Evolutionary conservation across 768 basidiomycete genomes (phyloP).

Genomic region (Fistulinella prunicolor): DNA sequence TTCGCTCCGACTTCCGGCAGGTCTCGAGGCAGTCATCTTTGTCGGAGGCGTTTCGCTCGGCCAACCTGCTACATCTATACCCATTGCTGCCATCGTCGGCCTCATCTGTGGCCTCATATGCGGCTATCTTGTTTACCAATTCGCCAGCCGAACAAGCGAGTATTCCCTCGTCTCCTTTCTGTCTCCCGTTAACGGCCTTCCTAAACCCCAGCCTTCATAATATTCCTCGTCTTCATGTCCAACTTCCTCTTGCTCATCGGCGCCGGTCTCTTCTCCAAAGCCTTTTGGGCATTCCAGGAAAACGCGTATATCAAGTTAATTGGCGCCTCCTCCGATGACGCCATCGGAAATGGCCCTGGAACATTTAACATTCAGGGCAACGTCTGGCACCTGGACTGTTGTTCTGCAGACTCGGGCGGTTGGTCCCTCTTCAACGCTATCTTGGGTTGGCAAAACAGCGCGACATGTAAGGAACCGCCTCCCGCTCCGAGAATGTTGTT

Average conservation of each 20-base stretch:
- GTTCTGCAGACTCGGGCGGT: conserved; percentile 59
- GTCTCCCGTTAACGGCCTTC: no score
- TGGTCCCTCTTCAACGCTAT: conserved; percentile 86
- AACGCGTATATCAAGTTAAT: conserved; percentile 66
- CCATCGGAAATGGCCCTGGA: conserved; percentile 74
- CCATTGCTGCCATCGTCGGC: conserved; percentile 86
- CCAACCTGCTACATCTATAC: conserved; percentile 78
- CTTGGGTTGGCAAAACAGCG: conserved; percentile 87
- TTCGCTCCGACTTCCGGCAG: conserved; percentile 34
- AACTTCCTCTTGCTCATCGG: conserved; percentile 92
- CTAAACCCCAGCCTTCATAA: conserved; percentile 52
- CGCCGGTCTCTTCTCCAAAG: conserved; percentile 85
- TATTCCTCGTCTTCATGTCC: conserved; percentile 92
- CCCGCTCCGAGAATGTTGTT: background rate
- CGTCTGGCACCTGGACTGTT: conserved; percentile 88
- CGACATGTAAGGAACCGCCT: conserved; percentile 50
- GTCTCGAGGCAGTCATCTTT: conserved; percentile 89
- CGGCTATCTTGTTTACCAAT: conserved; percentile 77
- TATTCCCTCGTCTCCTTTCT: background rate
- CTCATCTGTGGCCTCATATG: conserved; percentile 71
- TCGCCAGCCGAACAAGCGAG: conserved; percentile 70
- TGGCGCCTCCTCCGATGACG: conserved; percentile 70
- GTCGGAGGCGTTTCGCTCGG: conserved; percentile 92
- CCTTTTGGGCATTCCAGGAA: conserved; percentile 68
- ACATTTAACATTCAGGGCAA: conserved; percentile 77